phyloP scores from a whole-genome alignment of 1,284 basidiomycete genomes.

The Cutaneotrichosporon sp. region DNA sequence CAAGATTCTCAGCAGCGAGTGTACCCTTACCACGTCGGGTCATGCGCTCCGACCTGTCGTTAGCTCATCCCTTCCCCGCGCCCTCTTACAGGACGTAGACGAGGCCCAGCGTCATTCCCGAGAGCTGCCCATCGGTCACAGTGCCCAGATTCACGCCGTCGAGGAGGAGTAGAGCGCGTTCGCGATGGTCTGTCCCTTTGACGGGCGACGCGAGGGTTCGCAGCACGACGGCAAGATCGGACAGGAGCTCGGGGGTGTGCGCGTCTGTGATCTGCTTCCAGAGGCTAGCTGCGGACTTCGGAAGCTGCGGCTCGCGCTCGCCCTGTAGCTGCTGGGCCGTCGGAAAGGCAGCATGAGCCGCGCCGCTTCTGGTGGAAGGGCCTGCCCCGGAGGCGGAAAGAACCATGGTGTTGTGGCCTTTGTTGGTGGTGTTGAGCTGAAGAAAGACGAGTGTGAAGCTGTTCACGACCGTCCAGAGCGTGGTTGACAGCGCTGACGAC shows the following conservation, averaged over 20 bases:
- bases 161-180: background rate
- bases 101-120: slow-evolving; percentile 21
- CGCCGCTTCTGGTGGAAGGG: too few species aligned
- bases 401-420: too few species aligned
- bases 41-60: slow-evolving; percentile 7
- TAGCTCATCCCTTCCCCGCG: background rate
- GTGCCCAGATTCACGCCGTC: slow-evolving; percentile 12
- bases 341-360: slow-evolving; percentile 4
- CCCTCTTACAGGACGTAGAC: slow-evolving; percentile 34
- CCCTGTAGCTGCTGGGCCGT: background rate
- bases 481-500: too few species aligned
- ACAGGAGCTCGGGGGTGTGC: background rate
- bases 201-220: background rate
- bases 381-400: too few species aligned
- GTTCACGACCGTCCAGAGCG: too few species aligned
- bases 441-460: too few species aligned
- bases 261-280: slow-evolving; percentile 3
- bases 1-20: slow-evolving; percentile 7
- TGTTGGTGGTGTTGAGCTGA: too few species aligned
- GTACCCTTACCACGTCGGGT: background rate
- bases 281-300: background rate
- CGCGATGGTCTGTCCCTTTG: background rate
- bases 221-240: background rate
- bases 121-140: slow-evolving; percentile 18
- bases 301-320: background rate